These are phyloP conservation scores for Thielaviopsis musarum DNA, from an alignment of 2,329 filamentous ascomycete genomes.

Conservation along the genomic window DNA sequence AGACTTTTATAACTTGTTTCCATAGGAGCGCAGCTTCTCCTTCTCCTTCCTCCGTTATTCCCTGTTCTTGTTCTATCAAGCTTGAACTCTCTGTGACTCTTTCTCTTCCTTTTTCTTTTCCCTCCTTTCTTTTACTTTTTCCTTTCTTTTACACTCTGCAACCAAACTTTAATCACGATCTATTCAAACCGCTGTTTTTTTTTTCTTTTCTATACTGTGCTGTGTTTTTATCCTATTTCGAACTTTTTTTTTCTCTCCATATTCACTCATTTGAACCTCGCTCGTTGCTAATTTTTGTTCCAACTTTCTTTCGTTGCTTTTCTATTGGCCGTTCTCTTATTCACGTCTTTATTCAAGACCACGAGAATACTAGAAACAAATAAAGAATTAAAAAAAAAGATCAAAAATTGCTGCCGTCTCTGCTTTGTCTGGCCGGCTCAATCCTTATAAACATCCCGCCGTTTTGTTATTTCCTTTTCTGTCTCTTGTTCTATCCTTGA, in stretches of 20 bases:
- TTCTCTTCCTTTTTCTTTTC: neutral
- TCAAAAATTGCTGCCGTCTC: neutral
- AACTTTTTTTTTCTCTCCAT: neutral
- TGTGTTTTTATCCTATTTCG: too few relatives aligned
- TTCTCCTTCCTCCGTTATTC: too few relatives aligned
- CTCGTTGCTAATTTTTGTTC: neutral
- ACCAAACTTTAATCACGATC: neutral
- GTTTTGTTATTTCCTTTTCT: neutral
- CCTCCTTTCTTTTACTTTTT: too few relatives aligned
- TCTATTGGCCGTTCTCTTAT: too few relatives aligned
- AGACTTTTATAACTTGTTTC: too few relatives aligned
- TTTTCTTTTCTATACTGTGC: neutral
- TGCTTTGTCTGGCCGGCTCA: neutral
- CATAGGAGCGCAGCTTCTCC: too few relatives aligned
- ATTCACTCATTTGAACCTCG: neutral
- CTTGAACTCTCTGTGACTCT: neutral
- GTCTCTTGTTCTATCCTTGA: slow-evolving; percentile 1
- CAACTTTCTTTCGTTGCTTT: neutral
- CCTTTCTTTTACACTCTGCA: neutral
- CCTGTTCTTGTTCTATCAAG: too few relatives aligned
- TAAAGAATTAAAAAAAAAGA: neutral
- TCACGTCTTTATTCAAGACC: neutral
- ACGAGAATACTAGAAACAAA: neutral
- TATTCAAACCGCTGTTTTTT: neutral
- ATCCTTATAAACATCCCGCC: neutral